These are phyloP conservation scores for Ophiostoma sp. DNA, from an alignment of 2,329 filamentous ascomycete species.

Conservation along the genomic window DNA sequence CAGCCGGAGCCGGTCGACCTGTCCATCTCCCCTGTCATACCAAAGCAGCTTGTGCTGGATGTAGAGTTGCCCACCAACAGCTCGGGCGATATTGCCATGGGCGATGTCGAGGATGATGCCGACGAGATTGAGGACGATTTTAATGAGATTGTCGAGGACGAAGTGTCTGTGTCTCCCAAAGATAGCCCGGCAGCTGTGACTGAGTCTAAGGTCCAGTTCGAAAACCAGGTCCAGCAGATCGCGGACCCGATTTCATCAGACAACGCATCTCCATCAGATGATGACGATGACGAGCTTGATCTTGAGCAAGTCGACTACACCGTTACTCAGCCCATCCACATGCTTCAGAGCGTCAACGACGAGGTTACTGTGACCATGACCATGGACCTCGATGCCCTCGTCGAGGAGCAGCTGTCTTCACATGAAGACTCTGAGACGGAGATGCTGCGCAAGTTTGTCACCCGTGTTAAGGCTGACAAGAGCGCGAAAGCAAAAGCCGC, in stretches of 20 bases:
- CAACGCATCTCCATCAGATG: not conserved
- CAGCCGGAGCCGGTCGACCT: not conserved
- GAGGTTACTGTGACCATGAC: constrained; percentile 28
- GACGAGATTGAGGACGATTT: not conserved
- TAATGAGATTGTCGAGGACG: not conserved
- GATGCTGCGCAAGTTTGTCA: constrained; percentile 36
- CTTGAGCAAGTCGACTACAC: constrained; percentile 19
- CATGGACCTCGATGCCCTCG: constrained; percentile 22
- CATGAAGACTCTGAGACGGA: constrained; percentile 36
- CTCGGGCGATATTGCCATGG: not conserved
- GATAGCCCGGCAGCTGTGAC: not conserved
- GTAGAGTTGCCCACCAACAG: not conserved
- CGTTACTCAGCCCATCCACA: constrained; percentile 23
- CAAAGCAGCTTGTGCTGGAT: not conserved
- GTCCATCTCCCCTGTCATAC: not conserved
- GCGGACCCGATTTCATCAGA: not conserved
- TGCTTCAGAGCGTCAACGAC: constrained; percentile 19
- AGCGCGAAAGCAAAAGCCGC: constrained; percentile 33
- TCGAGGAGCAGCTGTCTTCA: constrained; percentile 20
- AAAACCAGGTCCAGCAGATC: not conserved
- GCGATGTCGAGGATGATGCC: not conserved
- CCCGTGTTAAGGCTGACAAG: constrained; percentile 35
- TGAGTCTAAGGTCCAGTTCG: not conserved
- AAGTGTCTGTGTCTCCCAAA: not conserved
- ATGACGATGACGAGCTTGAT: constrained; percentile 10